Base-by-base conservation (phyloP, 1,284 basidiomycete species). In the Trichosporon coremiiforme region DNA sequence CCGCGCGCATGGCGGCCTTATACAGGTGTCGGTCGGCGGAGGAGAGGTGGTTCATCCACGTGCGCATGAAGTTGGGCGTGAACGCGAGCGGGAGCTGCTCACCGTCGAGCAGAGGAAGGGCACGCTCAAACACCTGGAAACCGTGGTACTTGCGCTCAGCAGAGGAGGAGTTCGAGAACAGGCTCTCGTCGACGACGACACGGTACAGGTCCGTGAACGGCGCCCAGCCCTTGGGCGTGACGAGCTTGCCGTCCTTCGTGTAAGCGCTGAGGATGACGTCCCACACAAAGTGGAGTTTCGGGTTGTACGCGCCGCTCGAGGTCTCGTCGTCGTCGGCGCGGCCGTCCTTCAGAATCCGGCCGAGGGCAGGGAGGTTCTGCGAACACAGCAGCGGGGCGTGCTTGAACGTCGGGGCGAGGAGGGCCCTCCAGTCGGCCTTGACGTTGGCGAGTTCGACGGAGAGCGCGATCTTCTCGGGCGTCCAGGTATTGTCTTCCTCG, bases 1-100 rank as follows among this genome's bases (percentile, higher is more conserved):
- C 93, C 77, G 92, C 90, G 79, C 91, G 89, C 68, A 87, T 87
- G 1, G 95, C 94, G 29, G 91, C 90, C 82, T 93, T 94, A 85
- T 98, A 93, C 38, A 98, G 85, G 80, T 94, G 90, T 67, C 95
- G 88, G 82, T 98, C 94, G 67, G 88, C 87, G 68, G 91, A 91
- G 0, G 93, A 91, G 22, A 99, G 87, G 79, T 98, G 94, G 81
- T 96, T 97, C 75, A 97, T 95, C 92, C 95, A 96, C 50, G 91
- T 91, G 57, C 94, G 90, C 92, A 98, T 95, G 77, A 98, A 93
- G 82, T 98, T 96, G 76, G 91, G 91, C 12, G 94, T 96, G 83
- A 98, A 97, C 20, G 98, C 86, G 86, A 93, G 90, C 0, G 93
- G 90, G 4, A 71, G 64, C 36, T 64, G 64, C 29, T 87, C 82